Base-by-base conservation (phyloP, 78 protist species). In the Dictyostelium brefeldianum region DNA sequence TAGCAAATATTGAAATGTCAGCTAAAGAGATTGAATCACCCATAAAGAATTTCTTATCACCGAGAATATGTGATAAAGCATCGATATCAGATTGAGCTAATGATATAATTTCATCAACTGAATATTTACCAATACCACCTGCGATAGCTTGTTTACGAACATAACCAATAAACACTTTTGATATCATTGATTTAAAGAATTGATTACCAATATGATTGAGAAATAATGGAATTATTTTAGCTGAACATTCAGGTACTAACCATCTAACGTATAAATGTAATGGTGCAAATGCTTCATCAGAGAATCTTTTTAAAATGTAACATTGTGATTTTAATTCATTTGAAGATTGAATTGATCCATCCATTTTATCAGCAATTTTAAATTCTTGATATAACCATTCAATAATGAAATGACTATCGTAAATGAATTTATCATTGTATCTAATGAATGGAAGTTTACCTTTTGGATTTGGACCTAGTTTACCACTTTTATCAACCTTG, bases 401-500 rank as follows among this genome's bases (percentile, higher is more conserved):
- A 10, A 59, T 10, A 59, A 59, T 59, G 29, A 59, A 59, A 59
- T 59, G 25, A 59, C 69, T 59, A 22, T 59, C 69, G 25, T 59
- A 59, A 22, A 59, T 8, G 15, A 59, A 59, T 22, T 59, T 14
- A 59, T 59, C 69, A 59, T 59, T 59, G 8, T 59, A 59, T 22
- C 69, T 25, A 59, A 59, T n/a, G 14, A 22, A 59, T 59, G 69
- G 69, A 6, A 25, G 22, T 62, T 29, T 62, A 4, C 41, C 41
- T 62, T 31, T 62, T 62, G 70, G 70, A 62, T 62, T 62, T 62
- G 70, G 70, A 11, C 70, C 70, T 62, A 62, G 22, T 4, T 62
- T 25, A 62, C 70, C 70, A 25, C 31, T 62, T 8, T 4, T 9
- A 62, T 62, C 41, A 22, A 62, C 14, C 22, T 62, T 27, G n/a